Base-by-base conservation (phyloP, 345 rosid genomes). In the Arabidopsis arenosa region DNA sequence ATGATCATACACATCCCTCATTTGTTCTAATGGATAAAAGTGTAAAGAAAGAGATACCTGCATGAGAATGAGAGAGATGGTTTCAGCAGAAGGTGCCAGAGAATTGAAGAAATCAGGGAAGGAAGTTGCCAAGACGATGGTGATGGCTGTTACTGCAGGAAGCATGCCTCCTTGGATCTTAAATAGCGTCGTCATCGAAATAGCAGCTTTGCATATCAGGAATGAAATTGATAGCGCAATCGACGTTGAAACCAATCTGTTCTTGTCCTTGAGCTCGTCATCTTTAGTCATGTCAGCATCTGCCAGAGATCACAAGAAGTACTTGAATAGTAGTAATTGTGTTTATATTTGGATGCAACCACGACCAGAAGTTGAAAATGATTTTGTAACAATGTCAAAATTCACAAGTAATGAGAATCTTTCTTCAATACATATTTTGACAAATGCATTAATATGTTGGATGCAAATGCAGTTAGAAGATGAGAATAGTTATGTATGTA, bases 141-240 rank as follows among this genome's bases (percentile, higher is more conserved):
- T 85, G 47, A 88, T 77, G 40, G 90, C 90, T 11, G 97, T 89
- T 33, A 88, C 80, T 28, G 83, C 87, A 63, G 96, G 89, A 57
- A 91, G 84, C 73, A 21, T 82, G 76, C 88, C 89, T 73, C 97
- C 98, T 84, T 81, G 87, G 77, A 93, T 86, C 75, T 84, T 81
- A 21, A 63, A 78, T 15, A 78, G 54, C 48, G 60, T 66, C 18
- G 88, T 84, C 61, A 89, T 57, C 40, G 51, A 77, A 23, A 83
- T 66, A 7, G 89, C 97, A 40, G 77, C 65, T 86, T 86, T 88
- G 63, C 96, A 93, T 61, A 91, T 91, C 41, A 78, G 69, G 63
- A 93, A 88, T 13, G 96, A 86, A 56, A 86, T 9, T 11, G 91
- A 83, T 65, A 89, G 62, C 18, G 97, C 90, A 21, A 80, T 64